Base-by-base conservation (phyloP, 2,329 filamentous ascomycete genomes). In the Xylariaceae sp. region DNA sequence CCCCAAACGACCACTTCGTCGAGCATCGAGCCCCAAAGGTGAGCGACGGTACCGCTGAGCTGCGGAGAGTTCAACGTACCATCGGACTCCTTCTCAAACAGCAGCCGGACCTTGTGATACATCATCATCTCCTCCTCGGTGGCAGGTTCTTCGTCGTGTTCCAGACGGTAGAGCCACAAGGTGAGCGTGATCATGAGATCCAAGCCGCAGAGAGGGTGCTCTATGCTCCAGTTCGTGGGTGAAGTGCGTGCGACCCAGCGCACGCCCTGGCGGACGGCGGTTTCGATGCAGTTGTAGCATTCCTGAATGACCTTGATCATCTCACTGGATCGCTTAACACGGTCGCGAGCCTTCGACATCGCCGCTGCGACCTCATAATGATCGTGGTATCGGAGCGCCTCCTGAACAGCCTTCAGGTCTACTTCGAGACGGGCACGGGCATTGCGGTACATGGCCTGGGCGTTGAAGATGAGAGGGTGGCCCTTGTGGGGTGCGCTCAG, bases 1-100 rank as follows among this genome's bases (percentile, higher is more conserved):
- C 94, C 94, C 94, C 94, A 97, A 62, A 99, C 94, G 67, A 97
- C 93, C 64, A 97, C 94, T 77, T 97, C 94, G 73, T 97, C 94
- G 65, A 97, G 87, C 88, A 97, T 97, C 65, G 91, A 93, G 69
- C 93, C 94, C 94, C 94, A 99, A 51, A 97, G 85, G 69, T 90
- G 87, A 64, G 93, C 92, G 49, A 99, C 93, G 55, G 91, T 91
- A n/a, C 92, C 94, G 79, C 93, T 97, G 67, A 99, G 80, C 73
- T 73, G 71, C 62, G 95, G 92, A 55, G 86, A 82, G 65, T 88
- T 88, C 73, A 90, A 90, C 23, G 86, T 81, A 70, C 95, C 90
- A 60, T 93, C 88, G 56, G 90, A 85, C 71, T 97, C 92, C 71
- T 95, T 93, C 69, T 94, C 90, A 71, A 96, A 96, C 68, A 97